phyloP scores from a whole-genome alignment of 2,329 filamentous ascomycete genomes.

The Neurospora sp. region DNA sequence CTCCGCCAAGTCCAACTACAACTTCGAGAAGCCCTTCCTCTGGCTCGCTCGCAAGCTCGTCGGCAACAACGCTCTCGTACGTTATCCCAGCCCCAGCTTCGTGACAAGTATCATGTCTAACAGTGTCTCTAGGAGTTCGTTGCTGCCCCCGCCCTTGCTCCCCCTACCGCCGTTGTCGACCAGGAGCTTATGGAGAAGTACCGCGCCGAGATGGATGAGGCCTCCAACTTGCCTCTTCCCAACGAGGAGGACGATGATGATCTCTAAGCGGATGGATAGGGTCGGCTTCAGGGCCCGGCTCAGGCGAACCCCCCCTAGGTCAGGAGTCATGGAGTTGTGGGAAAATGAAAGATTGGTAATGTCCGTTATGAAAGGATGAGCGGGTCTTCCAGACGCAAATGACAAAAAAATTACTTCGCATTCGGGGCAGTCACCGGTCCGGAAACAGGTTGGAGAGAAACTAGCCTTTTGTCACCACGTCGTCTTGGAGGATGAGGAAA shows the following conservation, averaged over 20 bases:
- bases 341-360: constrained; percentile 16
- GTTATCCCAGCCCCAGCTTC: constrained; percentile 23
- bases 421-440: neutral
- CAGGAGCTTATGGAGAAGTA: constrained; percentile 72
- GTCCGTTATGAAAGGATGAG: constrained; percentile 19
- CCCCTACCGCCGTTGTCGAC: constrained; percentile 86
- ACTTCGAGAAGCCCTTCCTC: constrained; percentile 99
- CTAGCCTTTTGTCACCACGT: neutral
- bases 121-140: constrained; percentile 69
- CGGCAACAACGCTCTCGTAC: constrained; percentile 77
- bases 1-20: constrained; percentile 99
- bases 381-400: constrained; percentile 14
- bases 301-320: constrained; percentile 3
- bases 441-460: neutral
- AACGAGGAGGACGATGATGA: constrained; percentile 78
- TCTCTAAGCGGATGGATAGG: constrained; percentile 12
- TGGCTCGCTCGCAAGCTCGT: constrained; percentile 98
- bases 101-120: constrained; percentile 20
- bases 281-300: neutral
- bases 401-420: constrained; percentile 7
- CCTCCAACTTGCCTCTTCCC: constrained; percentile 75
- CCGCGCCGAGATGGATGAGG: constrained; percentile 78
- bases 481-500: neutral
- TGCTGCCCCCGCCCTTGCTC: constrained; percentile 86
- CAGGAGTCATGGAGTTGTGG: constrained; percentile 3